phyloP scores from a whole-genome alignment of 2,329 filamentous ascomycete genomes.

The Alternaria incomplexa region DNA sequence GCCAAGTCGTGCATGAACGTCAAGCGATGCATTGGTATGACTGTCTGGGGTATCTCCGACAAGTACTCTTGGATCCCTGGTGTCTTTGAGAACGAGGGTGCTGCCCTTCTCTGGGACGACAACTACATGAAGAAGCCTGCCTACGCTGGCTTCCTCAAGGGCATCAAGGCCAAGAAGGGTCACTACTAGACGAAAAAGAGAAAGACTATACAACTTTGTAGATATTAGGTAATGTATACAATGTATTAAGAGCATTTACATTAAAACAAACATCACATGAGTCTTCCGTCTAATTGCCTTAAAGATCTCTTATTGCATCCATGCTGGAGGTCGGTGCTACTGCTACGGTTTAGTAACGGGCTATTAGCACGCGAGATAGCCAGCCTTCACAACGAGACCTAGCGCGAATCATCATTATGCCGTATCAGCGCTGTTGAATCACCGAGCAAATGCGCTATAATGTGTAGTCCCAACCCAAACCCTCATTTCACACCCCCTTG shows the following conservation, averaged over 20 bases:
- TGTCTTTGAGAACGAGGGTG: slow-evolving; percentile 47
- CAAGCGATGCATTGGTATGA: slow-evolving; percentile 48
- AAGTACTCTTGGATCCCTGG: slow-evolving; percentile 51
- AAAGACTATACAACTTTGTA: background rate
- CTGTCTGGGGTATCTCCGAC: slow-evolving; percentile 56
- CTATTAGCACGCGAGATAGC: background rate
- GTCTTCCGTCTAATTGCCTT: background rate
- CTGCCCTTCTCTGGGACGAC: slow-evolving; percentile 43
- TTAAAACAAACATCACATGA: background rate
- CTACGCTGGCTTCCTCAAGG: slow-evolving; percentile 38
- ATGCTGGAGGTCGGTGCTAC: background rate
- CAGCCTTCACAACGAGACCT: background rate
- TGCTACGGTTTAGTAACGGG: background rate
- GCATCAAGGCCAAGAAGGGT: slow-evolving; percentile 25
- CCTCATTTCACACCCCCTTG: fast-evolving
- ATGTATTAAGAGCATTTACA: background rate
- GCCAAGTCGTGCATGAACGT: slow-evolving; percentile 47
- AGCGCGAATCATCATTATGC: background rate
- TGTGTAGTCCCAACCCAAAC: fast-evolving
- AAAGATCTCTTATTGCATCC: background rate
- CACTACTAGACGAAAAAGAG: background rate
- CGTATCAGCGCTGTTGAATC: fast-evolving
- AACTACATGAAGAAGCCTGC: slow-evolving; percentile 47
- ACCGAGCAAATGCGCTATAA: background rate
- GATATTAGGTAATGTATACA: background rate